A percentile compares a stretch with the other conserved stretches of the same genome.
Conservation (phyloP, 306 rosid species). For the Ormosia semicastrata region DNA sequence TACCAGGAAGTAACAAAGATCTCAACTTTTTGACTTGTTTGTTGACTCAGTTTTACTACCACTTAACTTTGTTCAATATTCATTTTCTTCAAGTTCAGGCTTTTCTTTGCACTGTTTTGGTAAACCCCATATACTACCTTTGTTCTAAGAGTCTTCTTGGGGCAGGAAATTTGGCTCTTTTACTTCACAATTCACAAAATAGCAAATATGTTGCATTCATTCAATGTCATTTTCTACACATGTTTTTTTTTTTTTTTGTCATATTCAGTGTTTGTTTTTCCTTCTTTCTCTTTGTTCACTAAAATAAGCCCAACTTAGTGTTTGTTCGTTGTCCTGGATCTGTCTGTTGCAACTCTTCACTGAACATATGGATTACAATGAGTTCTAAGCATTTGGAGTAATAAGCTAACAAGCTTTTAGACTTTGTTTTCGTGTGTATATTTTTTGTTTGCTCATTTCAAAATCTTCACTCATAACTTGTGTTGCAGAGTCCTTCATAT, state of each 20-base stretch:
- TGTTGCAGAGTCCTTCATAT: conserved; percentile 66
- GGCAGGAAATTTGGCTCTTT: background rate
- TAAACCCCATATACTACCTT: background rate
- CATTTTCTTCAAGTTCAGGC: background rate
- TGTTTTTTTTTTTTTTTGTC: conserved; percentile 24
- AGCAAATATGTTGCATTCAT: conserved; percentile 22
- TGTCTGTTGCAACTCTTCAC: background rate
- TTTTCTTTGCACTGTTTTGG: background rate
- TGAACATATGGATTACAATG: background rate
- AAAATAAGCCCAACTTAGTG: background rate
- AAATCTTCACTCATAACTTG: conserved; percentile 7
- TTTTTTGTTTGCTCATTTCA: conserved; percentile 16
- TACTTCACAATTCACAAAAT: background rate
- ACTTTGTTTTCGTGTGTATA: conserved; percentile 4
- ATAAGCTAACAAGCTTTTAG: background rate
- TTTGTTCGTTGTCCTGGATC: conserved; percentile 40
- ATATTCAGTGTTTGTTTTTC: conserved; percentile 11
- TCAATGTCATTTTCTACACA: conserved; percentile 11
- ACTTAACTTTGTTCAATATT: background rate
- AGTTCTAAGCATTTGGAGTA: background rate
- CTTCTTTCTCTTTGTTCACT: background rate
- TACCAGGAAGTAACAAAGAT: conserved; percentile 34
- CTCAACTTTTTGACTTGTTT: conserved; percentile 31
- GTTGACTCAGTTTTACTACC: too few species aligned
- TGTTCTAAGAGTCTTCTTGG: background rate